Base-by-base conservation (phyloP, 192 early-diverging fungal genomes). In the Podila epicladia region DNA sequence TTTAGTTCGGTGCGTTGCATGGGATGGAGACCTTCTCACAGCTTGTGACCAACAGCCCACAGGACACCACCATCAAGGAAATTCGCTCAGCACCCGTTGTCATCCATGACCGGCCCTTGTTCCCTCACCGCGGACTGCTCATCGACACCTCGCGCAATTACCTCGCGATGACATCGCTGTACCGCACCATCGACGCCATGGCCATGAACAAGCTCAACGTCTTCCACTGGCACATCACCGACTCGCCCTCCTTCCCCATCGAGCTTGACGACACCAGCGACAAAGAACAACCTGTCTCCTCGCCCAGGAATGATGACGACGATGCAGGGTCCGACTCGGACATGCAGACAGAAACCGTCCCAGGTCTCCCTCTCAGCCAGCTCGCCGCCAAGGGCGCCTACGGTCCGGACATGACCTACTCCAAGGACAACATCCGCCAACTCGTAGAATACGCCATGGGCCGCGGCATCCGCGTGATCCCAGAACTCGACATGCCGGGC, bases 401-500 rank as follows among this genome's bases (percentile, higher is more conserved):
- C 75, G 84, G 87, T 26, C 66, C 84, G 5, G 75, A 62, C 32
- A 86, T 94, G 85, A 76, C 82, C 31, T 97, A 98, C 86, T 90
- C 91, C 24, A 90, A 94, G 64, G 63, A 78, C 11, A 95, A 97
- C 35, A 90, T 97, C 26, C 19, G 85, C 45, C 69, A 74, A 1
- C 83, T 98, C 31, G 87, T 97, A 45, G 64, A 88, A n/a, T 96
- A 95, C 75, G 95, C 90, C 3, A 71, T 67, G 51, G 78, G 84
- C 50, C 86, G 95, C 37, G 95, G 94, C 12, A 91, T 97, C 59
- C 89, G 97, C n/a, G 83, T 98, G 22, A 93, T 97, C 66, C 95
- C 95, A 4, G 97, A 98, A 77, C 89, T 97, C 64, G 95, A 98
- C 76, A 94, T 97, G 90, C 96, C 96, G 4, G 95, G 92, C 0